Percentiles rank a stretch among this genome's conserved stretches.
These are phyloP conservation scores for Myxozyma udenii DNA, from an alignment of 805 yeast species.

Conservation along the genomic window DNA sequence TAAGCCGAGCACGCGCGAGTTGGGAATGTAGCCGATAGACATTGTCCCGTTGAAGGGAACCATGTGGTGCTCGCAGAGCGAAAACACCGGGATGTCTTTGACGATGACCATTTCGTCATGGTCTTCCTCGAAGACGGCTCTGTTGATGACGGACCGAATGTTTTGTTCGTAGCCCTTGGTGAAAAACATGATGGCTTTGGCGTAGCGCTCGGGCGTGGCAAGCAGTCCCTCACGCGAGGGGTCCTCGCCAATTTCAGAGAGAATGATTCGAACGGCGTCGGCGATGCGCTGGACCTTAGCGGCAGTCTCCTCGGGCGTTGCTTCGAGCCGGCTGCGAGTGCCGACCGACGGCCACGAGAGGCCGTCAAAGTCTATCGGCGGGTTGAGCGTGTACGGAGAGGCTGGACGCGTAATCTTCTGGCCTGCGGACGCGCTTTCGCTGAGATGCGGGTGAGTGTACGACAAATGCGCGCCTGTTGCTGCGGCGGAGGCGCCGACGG, in stretches of 20 bases:
- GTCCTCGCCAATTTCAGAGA: constrained; percentile 89
- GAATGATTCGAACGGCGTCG: constrained; percentile 67
- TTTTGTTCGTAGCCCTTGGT: constrained; percentile 97
- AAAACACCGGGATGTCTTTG: constrained; percentile 85
- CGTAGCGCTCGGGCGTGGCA: constrained; percentile 95
- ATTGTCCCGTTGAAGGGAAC: constrained; percentile 98
- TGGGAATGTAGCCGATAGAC: constrained; percentile 97
- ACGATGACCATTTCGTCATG: constrained; percentile 99
- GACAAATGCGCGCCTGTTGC: constrained; percentile 7
- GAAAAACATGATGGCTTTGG: constrained; percentile 91
- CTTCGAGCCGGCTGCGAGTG: constrained; percentile 71
- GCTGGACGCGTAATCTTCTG: constrained; percentile 67
- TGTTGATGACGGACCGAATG: constrained; percentile 83
- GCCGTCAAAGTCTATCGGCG: constrained; percentile 87
- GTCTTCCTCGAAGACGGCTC: constrained; percentile 96
- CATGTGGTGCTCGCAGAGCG: constrained; percentile 94
- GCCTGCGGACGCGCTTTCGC: neutral
- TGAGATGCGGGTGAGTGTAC: constrained; percentile 17
- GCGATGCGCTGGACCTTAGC: constrained; percentile 76
- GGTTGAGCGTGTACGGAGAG: constrained; percentile 74
- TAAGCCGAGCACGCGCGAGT: constrained; percentile 85
- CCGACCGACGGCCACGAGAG: constrained; percentile 92
- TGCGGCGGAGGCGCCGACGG: constrained; percentile 7
- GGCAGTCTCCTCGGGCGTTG: constrained; percentile 59
- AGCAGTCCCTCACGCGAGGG: constrained; percentile 79